Percentiles rank a stretch among this genome's conserved stretches.
Evolutionary conservation across 192 early-diverging fungal species (phyloP).

Genomic region (Backusella parvicylindrica): DNA sequence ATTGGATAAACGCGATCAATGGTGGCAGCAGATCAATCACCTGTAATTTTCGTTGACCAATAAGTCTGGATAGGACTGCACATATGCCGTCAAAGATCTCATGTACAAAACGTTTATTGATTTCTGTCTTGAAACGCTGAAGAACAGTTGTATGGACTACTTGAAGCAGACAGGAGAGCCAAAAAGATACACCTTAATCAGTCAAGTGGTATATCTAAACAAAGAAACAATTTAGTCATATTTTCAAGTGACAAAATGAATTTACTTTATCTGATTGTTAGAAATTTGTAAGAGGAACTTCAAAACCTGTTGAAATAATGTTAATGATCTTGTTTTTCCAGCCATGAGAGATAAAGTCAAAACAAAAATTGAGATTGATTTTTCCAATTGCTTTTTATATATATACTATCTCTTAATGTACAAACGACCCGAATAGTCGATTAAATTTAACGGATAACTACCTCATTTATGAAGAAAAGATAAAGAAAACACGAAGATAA

Average conservation of each 20-base stretch:
- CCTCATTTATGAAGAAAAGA: too few relatives aligned
- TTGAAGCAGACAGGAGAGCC: slow-evolving; percentile 32
- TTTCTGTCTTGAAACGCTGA: not conserved
- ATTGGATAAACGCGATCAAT: slow-evolving; percentile 48
- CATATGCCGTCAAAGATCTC: slow-evolving; percentile 49
- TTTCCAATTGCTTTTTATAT: slow-evolving; percentile 38
- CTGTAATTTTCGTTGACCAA: slow-evolving; percentile 45
- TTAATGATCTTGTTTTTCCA: slow-evolving; percentile 33
- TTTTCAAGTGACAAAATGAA: not conserved
- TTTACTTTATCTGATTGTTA: slow-evolving; percentile 24
- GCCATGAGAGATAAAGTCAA: slow-evolving; percentile 35
- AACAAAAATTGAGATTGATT: slow-evolving; percentile 33
- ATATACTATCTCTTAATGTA: too few relatives aligned
- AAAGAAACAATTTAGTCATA: not conserved
- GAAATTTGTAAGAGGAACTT: slow-evolving; percentile 38
- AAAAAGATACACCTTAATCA: slow-evolving; percentile 39
- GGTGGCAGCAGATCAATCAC: slow-evolving; percentile 45
- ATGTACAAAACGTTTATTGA: slow-evolving; percentile 26
- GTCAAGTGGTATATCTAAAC: slow-evolving; percentile 36
- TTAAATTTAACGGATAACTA: too few relatives aligned
- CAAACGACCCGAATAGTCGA: too few relatives aligned
- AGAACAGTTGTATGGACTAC: slow-evolving; percentile 8
- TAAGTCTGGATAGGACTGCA: slow-evolving; percentile 43
- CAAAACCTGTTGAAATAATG: slow-evolving; percentile 30
- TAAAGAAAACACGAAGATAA: too few relatives aligned